Evolutionary conservation across 768 basidiomycete species (phyloP).

Genomic region (Lactarius tabidus): DNA sequence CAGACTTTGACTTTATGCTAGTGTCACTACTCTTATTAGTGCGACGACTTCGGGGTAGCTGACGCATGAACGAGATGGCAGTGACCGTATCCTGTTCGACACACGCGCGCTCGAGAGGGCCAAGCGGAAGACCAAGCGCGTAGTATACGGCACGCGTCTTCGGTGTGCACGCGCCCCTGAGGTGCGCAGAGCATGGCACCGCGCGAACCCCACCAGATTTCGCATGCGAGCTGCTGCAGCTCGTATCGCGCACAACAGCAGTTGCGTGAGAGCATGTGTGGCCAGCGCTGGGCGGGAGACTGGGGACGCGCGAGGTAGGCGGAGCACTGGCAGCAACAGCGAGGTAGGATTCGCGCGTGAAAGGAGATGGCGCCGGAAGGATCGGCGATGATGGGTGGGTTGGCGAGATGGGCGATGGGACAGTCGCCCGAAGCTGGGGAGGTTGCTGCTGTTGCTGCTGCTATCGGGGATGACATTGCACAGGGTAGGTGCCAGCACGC

Average conservation of each 20-base stretch:
- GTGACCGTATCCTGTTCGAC: conserved; percentile 9
- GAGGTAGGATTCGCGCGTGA: not conserved
- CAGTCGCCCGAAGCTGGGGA: not conserved
- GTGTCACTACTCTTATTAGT: not conserved
- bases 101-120: conserved; percentile 3
- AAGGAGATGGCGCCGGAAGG: not conserved
- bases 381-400: not conserved
- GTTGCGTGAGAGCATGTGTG: not conserved
- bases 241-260: not conserved
- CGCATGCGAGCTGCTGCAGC: conserved; percentile 9
- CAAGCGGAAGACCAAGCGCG: conserved; percentile 9
- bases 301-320: not conserved
- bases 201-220: conserved; percentile 6
- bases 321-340: not conserved
- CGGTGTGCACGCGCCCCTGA: not conserved
- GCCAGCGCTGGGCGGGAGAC: conserved; percentile 11
- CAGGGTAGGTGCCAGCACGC: not conserved
- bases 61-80: conserved; percentile 2
- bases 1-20: not conserved
- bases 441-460: not conserved
- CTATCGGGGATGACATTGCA: not conserved
- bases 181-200: not conserved
- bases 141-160: conserved; percentile 6
- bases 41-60: not conserved
- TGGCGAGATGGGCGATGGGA: not conserved